phyloP scores from a whole-genome alignment of 768 basidiomycete genomes.

The Hydnomerulius pinastri region DNA sequence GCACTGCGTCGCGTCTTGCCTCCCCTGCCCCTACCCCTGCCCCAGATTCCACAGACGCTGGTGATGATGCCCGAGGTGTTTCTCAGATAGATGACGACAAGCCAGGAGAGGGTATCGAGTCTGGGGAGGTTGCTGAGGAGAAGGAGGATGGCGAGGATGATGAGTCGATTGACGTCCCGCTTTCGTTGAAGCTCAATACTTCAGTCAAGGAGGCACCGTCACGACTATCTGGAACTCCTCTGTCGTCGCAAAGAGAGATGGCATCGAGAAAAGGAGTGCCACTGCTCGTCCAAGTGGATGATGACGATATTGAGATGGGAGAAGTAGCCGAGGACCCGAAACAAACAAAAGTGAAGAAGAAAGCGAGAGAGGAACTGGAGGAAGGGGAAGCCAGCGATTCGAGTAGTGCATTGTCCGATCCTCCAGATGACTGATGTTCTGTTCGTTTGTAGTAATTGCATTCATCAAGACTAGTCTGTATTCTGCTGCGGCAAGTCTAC shows the following conservation, averaged over 20 bases:
- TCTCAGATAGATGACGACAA: constrained; percentile 34
- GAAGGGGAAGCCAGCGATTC: constrained; percentile 86
- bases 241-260: constrained; percentile 25
- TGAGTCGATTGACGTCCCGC: constrained; percentile 29
- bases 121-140: constrained; percentile 43
- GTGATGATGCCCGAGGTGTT: constrained; percentile 24
- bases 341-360: constrained; percentile 48
- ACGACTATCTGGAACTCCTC: constrained; percentile 30
- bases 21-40: constrained; percentile 51
- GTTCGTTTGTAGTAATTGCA: neutral
- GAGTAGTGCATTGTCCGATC: constrained; percentile 77
- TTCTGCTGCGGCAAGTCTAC: constrained; percentile 39
- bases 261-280: constrained; percentile 19
- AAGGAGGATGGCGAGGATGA: constrained; percentile 40
- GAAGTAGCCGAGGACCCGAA: constrained; percentile 77
- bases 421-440: constrained; percentile 54
- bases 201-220: constrained; percentile 35
- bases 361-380: constrained; percentile 70
- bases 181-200: constrained; percentile 33
- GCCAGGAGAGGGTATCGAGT: constrained; percentile 40
- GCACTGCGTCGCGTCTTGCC: constrained; percentile 39
- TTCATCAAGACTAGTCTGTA: constrained; percentile 11
- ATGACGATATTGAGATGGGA: constrained; percentile 89
- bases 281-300: constrained; percentile 33
- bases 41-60: constrained; percentile 37